Conservation (phyloP, 1,284 basidiomycete genomes). For the Cystobasidiaceae sp. region DNA sequence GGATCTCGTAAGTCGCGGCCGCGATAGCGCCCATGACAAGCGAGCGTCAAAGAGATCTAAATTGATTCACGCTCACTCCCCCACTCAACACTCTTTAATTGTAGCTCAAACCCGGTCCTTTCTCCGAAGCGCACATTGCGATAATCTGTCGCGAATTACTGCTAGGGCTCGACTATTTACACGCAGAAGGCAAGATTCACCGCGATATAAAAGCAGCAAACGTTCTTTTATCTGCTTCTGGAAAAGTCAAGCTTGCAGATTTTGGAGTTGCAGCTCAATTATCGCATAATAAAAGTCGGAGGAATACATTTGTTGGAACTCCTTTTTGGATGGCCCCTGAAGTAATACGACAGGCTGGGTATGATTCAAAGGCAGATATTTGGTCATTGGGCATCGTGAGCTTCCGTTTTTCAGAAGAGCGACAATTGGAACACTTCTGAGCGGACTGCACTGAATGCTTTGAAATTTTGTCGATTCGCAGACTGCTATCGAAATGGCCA, state of each 20-base stretch:
- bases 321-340: conserved; percentile 99
- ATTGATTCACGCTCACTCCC: neutral
- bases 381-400: conserved; percentile 50
- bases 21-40: neutral
- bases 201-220: conserved; percentile 99
- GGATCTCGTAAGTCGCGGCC: conserved; percentile 57
- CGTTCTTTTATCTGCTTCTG: conserved; percentile 78
- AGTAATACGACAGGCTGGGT: conserved; percentile 89
- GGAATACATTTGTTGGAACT: conserved; percentile 83
- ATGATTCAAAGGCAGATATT: conserved; percentile 50
- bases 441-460: neutral
- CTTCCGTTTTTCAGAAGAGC: too few species aligned
- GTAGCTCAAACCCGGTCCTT: conserved; percentile 76
- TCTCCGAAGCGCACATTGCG: conserved; percentile 88
- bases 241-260: conserved; percentile 94
- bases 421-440: too few species aligned
- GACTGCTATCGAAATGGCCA: conserved; percentile 50
- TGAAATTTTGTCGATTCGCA: neutral
- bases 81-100: neutral
- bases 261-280: conserved; percentile 93
- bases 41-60: neutral
- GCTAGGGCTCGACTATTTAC: conserved; percentile 89
- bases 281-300: conserved; percentile 64
- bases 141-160: conserved; percentile 89
- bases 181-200: conserved; percentile 90